phyloP scores from a whole-genome alignment of 148 eudicot species.

The Fallopia convolvulus region DNA sequence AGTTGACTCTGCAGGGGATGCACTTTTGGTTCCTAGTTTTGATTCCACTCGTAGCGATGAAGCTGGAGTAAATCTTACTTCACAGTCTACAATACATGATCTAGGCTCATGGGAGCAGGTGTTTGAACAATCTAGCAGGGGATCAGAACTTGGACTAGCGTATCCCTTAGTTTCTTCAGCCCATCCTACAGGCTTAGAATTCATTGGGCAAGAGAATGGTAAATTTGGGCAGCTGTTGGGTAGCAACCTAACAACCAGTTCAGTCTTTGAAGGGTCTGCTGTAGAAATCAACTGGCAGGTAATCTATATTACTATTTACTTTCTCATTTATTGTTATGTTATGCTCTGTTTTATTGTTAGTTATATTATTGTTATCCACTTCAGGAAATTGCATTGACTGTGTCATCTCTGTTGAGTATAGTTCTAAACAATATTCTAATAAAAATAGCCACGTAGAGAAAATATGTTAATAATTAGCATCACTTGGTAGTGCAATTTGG shows the following conservation, averaged over 20 bases:
- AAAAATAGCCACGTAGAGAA: not conserved
- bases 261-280: conserved; percentile 19
- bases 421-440: too few relatives aligned
- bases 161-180: conserved; percentile 19
- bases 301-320: not conserved
- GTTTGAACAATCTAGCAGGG: conserved; percentile 29
- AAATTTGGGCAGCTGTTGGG: conserved; percentile 27
- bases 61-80: conserved; percentile 16
- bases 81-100: conserved; percentile 26
- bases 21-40: conserved; percentile 17
- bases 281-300: conserved; percentile 28
- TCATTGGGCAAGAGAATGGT: conserved; percentile 19
- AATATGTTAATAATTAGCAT: not conserved
- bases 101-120: conserved; percentile 40
- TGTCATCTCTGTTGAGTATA: not conserved
- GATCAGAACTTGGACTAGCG: conserved; percentile 16
- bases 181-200: conserved; percentile 18
- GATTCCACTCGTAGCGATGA: conserved; percentile 16
- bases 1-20: conserved; percentile 23
- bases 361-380: not conserved
- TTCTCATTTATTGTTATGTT: not conserved
- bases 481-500: not conserved
- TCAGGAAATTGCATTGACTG: not conserved
- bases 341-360: not conserved
- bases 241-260: conserved; percentile 19